Evolutionary conservation across 805 yeast genomes (phyloP).

Genomic region (Ogataea saltuana): DNA sequence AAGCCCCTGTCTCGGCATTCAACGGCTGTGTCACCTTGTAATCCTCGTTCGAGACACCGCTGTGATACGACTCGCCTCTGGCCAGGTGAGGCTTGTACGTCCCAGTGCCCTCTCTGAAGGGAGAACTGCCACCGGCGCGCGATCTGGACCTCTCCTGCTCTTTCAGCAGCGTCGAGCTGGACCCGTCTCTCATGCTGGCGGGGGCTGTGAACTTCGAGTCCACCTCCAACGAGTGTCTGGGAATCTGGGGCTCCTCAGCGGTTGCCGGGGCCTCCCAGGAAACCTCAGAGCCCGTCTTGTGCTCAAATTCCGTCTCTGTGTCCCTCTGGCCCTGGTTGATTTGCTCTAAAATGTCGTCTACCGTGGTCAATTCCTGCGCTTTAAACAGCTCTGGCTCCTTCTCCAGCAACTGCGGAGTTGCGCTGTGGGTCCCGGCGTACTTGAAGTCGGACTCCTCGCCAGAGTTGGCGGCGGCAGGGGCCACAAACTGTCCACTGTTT

Average conservation of each 20-base stretch:
- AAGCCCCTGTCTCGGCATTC: conserved; percentile 30
- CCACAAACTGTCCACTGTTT: conserved; percentile 34
- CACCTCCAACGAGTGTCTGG: conserved; percentile 38
- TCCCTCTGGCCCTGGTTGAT: conserved; percentile 34
- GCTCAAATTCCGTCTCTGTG: conserved; percentile 15
- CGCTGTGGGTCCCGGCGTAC: conserved; percentile 14
- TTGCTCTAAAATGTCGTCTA: conserved; percentile 34
- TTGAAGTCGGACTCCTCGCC: conserved; percentile 22
- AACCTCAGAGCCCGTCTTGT: conserved; percentile 11
- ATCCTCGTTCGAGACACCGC: conserved; percentile 48
- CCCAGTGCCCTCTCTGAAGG: conserved; percentile 36
- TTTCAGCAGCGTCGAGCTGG: conserved; percentile 33
- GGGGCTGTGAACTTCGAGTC: conserved; percentile 44
- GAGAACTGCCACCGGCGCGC: conserved; percentile 20
- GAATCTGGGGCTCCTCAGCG: conserved; percentile 29
- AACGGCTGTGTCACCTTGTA: conserved; percentile 35
- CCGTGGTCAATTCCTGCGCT: conserved; percentile 29
- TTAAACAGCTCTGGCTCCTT: conserved; percentile 21
- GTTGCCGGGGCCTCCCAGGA: conserved; percentile 10
- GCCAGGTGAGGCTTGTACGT: conserved; percentile 61
- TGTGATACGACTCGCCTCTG: conserved; percentile 74
- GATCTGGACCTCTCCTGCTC: conserved; percentile 28
- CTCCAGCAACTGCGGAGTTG: conserved; percentile 11
- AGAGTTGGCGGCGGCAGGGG: conserved; percentile 36
- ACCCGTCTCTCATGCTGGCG: conserved; percentile 47